These are phyloP conservation scores for Calcarisporium arbuscula DNA, from an alignment of 2,329 filamentous ascomycete species.

Conservation along the genomic window DNA sequence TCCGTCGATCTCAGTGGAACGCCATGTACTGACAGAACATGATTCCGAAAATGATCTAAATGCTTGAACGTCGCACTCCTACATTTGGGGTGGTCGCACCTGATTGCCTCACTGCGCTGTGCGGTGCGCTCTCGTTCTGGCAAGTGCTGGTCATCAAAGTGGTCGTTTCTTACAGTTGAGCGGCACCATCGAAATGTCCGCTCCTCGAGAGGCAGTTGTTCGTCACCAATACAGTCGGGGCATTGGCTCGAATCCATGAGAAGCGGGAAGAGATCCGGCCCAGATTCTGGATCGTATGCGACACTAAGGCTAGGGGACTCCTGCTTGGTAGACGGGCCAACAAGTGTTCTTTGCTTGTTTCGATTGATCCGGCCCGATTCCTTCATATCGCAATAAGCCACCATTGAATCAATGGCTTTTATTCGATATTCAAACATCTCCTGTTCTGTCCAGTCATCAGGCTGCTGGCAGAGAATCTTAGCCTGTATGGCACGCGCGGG, in stretches of 20 bases:
- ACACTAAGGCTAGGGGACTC: too few species aligned
- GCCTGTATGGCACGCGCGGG: conserved; percentile 10
- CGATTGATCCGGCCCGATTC: conserved; percentile 12
- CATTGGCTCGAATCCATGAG: conserved; percentile 13
- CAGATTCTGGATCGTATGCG: too few species aligned
- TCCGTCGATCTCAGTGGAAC: conserved; percentile 7
- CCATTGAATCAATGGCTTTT: conserved; percentile 12
- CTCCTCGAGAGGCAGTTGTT: conserved; percentile 8
- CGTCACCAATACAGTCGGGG: conserved; percentile 13
- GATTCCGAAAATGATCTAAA: conserved; percentile 12
- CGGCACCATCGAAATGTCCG: conserved; percentile 2
- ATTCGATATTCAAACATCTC: conserved; percentile 9
- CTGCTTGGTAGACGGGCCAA: too few species aligned
- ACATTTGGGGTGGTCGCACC: too few species aligned
- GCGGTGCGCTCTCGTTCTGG: too few species aligned
- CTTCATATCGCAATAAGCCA: conserved; percentile 13
- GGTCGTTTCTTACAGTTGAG: too few species aligned
- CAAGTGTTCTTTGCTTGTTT: neutral
- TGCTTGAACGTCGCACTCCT: too few species aligned
- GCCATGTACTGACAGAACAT: conserved; percentile 10
- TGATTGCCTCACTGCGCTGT: too few species aligned
- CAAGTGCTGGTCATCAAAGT: too few species aligned
- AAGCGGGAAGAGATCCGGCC: conserved; percentile 11
- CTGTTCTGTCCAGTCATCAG: conserved; percentile 7
- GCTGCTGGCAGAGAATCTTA: conserved; percentile 12